Evolutionary conservation across 345 rosid species (phyloP).

Genomic region (Physaria fendleri): DNA sequence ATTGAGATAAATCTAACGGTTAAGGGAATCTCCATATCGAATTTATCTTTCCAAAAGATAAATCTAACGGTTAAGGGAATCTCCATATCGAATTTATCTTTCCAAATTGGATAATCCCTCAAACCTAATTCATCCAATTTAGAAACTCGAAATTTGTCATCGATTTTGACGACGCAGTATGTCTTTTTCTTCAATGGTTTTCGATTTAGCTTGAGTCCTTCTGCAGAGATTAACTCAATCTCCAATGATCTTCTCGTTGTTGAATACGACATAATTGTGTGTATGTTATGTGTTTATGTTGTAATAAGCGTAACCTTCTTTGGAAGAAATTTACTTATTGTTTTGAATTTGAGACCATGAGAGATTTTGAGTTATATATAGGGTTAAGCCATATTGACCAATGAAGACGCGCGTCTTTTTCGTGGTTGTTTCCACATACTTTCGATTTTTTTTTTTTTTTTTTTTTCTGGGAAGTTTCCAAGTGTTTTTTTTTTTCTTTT

Average conservation of each 20-base stretch:
- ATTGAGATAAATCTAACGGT: slow-evolving; percentile 32
- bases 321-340: background rate
- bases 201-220: slow-evolving; percentile 39
- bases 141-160: slow-evolving; percentile 12
- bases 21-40: slow-evolving; percentile 38
- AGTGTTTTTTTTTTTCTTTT: background rate
- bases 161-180: slow-evolving; percentile 26
- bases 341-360: background rate
- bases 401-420: background rate
- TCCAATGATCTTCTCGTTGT: slow-evolving; percentile 31
- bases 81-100: slow-evolving; percentile 36
- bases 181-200: slow-evolving; percentile 39
- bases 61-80: slow-evolving; percentile 33
- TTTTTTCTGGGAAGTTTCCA: background rate
- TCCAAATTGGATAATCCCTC: slow-evolving; percentile 57
- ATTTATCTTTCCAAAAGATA: slow-evolving; percentile 36
- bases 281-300: background rate
- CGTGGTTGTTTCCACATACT: background rate
- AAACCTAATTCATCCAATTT: slow-evolving; percentile 27
- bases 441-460: background rate
- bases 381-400: background rate
- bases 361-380: background rate
- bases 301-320: slow-evolving; percentile 12
- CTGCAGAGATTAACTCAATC: slow-evolving; percentile 50
- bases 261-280: slow-evolving; percentile 12